A percentile compares a stretch with the other conserved stretches of the same genome.
Conservation (phyloP, 1,284 basidiomycete genomes). For the Pseudozyma sp. region DNA sequence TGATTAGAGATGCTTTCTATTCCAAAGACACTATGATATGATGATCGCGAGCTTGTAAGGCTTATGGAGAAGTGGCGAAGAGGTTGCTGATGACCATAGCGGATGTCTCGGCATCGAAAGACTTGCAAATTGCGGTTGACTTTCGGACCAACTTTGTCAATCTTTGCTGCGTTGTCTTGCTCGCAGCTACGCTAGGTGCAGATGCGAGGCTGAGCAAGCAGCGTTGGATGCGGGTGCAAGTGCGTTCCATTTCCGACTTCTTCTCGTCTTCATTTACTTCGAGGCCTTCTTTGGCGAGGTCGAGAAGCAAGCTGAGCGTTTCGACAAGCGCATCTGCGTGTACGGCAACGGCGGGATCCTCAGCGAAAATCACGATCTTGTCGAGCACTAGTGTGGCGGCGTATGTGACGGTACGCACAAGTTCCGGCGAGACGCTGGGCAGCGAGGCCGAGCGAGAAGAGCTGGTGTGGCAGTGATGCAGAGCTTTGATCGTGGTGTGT, state of each 20-base stretch:
- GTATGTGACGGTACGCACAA: slow-evolving; percentile 12
- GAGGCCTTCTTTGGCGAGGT: slow-evolving; percentile 3
- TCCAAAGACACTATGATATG: background rate
- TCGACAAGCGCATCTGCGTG: slow-evolving; percentile 3
- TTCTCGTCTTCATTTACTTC: background rate
- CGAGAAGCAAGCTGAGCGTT: slow-evolving; percentile 3
- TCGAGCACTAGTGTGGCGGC: slow-evolving; percentile 20
- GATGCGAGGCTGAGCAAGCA: slow-evolving; percentile 6
- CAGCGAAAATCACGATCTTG: slow-evolving; percentile 12
- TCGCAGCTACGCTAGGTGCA: background rate
- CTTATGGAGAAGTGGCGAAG: slow-evolving; percentile 7
- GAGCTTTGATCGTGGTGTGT: slow-evolving; percentile 13
- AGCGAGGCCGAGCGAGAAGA: background rate
- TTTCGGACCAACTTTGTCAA: slow-evolving; percentile 17
- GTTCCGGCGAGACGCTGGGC: slow-evolving; percentile 12
- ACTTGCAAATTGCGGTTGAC: slow-evolving; percentile 17
- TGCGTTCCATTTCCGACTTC: background rate
- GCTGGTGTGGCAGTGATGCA: slow-evolving; percentile 18
- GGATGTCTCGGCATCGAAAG: slow-evolving; percentile 19
- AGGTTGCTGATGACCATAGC: slow-evolving; percentile 17
- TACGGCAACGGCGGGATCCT: background rate
- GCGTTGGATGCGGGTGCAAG: slow-evolving; percentile 14
- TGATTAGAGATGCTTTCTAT: background rate
- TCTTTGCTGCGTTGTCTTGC: background rate
- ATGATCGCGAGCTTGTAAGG: too few species aligned